Conservation (phyloP, 164 flowering plant species). For the Taxillus chinensis region DNA sequence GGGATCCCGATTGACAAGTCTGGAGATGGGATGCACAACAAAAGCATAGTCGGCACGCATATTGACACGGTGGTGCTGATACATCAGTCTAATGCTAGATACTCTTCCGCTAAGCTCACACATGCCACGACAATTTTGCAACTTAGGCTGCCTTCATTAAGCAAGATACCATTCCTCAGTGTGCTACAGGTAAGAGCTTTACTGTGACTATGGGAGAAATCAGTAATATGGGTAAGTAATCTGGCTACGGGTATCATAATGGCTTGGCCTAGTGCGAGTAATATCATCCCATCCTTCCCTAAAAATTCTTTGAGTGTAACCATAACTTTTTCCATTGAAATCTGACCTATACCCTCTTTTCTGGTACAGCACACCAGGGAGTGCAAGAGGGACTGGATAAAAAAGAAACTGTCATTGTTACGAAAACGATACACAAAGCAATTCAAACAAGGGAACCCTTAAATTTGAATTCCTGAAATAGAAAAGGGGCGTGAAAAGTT, state of each 20-base stretch:
- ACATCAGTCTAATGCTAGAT: not conserved
- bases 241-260: constrained; percentile 25
- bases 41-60: not conserved
- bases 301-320: constrained; percentile 37
- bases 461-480: not conserved
- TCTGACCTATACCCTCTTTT: constrained; percentile 38
- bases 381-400: constrained; percentile 24
- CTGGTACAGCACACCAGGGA: constrained; percentile 29
- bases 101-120: not conserved
- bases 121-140: not conserved
- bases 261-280: constrained; percentile 35
- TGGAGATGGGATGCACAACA: not conserved
- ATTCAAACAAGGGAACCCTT: constrained; percentile 1
- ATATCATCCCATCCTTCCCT: constrained; percentile 34
- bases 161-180: not conserved
- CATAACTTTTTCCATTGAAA: constrained; percentile 23
- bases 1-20: not conserved
- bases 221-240: constrained; percentile 11
- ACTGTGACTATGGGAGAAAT: not conserved
- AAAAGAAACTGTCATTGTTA: constrained; percentile 7
- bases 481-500: not conserved
- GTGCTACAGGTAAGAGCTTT: not conserved
- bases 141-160: not conserved
- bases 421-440: not conserved
- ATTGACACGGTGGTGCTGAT: not conserved